Percentiles rank a stretch among this genome's conserved stretches.
These are phyloP conservation scores for Eragrostis tef DNA, from an alignment of 202 grass and related monocot genomes.

Conservation along the genomic window DNA sequence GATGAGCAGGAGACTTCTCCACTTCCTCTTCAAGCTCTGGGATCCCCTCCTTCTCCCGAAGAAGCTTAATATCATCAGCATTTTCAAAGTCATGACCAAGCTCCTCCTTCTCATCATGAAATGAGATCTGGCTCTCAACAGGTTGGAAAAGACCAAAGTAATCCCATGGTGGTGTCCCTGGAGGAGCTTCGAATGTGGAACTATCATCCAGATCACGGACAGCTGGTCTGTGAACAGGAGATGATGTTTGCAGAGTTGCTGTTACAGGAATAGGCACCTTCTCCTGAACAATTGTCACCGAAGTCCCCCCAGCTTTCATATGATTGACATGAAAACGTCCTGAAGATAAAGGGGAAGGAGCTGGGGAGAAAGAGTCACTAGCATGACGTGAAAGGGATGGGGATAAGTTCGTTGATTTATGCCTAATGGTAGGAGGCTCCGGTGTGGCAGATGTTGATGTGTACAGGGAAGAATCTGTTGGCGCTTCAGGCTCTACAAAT, in stretches of 20 bases:
- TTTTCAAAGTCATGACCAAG: constrained; percentile 64
- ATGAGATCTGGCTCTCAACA: constrained; percentile 68
- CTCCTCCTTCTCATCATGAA: constrained; percentile 69
- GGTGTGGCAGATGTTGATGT: constrained; percentile 76
- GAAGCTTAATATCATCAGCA: constrained; percentile 72
- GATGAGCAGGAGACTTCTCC: constrained; percentile 56
- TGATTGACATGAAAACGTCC: constrained; percentile 75
- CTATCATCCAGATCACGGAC: constrained; percentile 64
- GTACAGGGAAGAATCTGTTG: constrained; percentile 61
- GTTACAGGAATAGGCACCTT: constrained; percentile 66
- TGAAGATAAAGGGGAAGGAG: constrained; percentile 72
- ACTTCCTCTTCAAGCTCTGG: constrained; percentile 90
- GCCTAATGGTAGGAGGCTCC: constrained; percentile 52
- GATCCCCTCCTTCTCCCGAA: constrained; percentile 93
- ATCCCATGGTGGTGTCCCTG: constrained; percentile 78
- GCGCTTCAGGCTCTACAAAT: constrained; percentile 69
- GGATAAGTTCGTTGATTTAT: constrained; percentile 61
- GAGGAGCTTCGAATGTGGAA: constrained; percentile 69
- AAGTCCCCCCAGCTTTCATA: constrained; percentile 75
- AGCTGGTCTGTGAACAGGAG: constrained; percentile 46
- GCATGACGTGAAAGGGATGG: constrained; percentile 66
- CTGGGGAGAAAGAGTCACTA: constrained; percentile 72
- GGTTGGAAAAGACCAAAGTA: constrained; percentile 93
- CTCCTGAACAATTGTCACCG: constrained; percentile 70
- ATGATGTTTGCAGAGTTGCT: constrained; percentile 67